phyloP scores from a whole-genome alignment of 805 yeast genomes.

The Cyberlindnera maclurae region DNA sequence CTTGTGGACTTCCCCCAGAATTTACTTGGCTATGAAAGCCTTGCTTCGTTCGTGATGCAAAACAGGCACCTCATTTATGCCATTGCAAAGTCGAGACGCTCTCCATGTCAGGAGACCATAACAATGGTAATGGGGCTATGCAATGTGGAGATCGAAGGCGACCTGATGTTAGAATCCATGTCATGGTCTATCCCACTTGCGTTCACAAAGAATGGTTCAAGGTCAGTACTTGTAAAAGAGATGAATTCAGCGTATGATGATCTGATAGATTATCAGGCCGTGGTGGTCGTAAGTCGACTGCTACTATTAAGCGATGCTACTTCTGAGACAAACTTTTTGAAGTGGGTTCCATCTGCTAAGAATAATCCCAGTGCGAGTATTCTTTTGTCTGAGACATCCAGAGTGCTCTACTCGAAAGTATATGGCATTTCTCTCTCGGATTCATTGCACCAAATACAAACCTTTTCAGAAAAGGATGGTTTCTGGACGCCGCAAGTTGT shows the following conservation, averaged over 20 bases:
- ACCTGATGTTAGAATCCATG: slow-evolving; percentile 28
- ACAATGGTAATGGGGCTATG: background rate
- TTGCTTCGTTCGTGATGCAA: slow-evolving; percentile 6
- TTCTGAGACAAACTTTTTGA: slow-evolving; percentile 19
- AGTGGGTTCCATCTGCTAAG: slow-evolving; percentile 10
- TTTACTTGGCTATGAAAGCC: slow-evolving; percentile 6
- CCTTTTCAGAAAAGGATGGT: background rate
- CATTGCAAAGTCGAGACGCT: slow-evolving; percentile 23
- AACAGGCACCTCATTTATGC: slow-evolving; percentile 35
- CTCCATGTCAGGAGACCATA: background rate
- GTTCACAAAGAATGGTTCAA: slow-evolving; percentile 32
- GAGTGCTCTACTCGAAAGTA: slow-evolving; percentile 4
- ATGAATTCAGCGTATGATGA: slow-evolving; percentile 13
- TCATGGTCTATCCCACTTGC: slow-evolving; percentile 38
- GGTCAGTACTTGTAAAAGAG: slow-evolving; percentile 26
- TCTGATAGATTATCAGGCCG: slow-evolving; percentile 17
- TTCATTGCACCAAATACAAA: slow-evolving; percentile 11
- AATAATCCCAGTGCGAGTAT: background rate
- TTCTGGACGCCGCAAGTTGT: slow-evolving; percentile 31
- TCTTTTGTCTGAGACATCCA: slow-evolving; percentile 5
- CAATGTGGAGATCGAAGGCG: slow-evolving; percentile 4
- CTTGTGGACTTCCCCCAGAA: slow-evolving; percentile 9
- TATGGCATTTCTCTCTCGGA: slow-evolving; percentile 11
- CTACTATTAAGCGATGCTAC: slow-evolving; percentile 35
- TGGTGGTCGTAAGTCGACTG: slow-evolving; percentile 31